Percentiles rank a stretch among this genome's conserved stretches.
These are phyloP conservation scores for Microbotryomycetes sp. DNA, from an alignment of 1,284 basidiomycete species.

Conservation along the genomic window DNA sequence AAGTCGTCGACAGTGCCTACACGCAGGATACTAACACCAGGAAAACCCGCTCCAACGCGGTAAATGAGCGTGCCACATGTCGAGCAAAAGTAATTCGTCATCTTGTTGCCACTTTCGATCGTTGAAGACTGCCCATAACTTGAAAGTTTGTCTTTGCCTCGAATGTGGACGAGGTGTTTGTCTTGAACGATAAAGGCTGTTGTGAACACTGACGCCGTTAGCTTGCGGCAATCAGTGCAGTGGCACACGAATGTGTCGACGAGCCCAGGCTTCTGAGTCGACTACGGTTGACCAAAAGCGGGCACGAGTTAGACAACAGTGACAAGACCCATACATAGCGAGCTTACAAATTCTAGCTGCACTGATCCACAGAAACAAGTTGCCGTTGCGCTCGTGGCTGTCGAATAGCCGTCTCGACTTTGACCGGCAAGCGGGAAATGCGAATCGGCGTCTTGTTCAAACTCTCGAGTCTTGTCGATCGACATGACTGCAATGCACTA, in stretches of 20 bases:
- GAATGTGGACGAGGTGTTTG: slow-evolving; percentile 33
- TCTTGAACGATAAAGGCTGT: slow-evolving; percentile 38
- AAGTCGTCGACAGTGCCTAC: slow-evolving; percentile 41
- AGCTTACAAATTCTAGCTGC: slow-evolving; percentile 39
- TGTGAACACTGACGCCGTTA: slow-evolving; percentile 41
- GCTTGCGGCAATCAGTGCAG: slow-evolving; percentile 41
- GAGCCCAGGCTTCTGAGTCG: slow-evolving; percentile 37
- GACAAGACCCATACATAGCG: not conserved
- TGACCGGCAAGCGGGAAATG: slow-evolving; percentile 25
- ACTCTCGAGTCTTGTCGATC: no score
- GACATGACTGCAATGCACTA: no score
- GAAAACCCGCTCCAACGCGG: slow-evolving; percentile 27
- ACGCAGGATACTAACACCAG: slow-evolving; percentile 34
- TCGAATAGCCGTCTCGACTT: slow-evolving; percentile 36
- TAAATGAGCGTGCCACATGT: slow-evolving; percentile 42
- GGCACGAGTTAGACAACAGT: not conserved
- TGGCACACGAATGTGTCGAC: slow-evolving; percentile 38
- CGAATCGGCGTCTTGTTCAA: no score
- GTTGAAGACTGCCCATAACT: slow-evolving; percentile 33
- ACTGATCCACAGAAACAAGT: slow-evolving; percentile 41
- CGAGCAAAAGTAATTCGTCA: slow-evolving; percentile 42
- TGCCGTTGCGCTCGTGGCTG: slow-evolving; percentile 37
- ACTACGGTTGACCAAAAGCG: slow-evolving; percentile 33
- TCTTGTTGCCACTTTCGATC: slow-evolving; percentile 30
- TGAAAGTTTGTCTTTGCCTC: slow-evolving; percentile 37